Evolutionary conservation across 179 eudicot species (phyloP).

Genomic region (Actinidia arguta): DNA sequence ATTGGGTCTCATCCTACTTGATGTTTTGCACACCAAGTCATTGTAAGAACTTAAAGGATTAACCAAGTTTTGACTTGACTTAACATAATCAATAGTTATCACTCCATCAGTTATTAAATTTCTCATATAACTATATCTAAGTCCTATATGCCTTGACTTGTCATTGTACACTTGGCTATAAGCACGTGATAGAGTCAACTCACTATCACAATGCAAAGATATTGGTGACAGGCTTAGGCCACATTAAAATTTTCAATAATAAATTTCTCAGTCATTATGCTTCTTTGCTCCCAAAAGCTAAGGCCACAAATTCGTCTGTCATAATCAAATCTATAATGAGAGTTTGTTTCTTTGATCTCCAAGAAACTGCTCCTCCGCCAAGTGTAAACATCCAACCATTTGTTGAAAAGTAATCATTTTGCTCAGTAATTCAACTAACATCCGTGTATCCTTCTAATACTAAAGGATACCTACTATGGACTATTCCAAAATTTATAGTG

Average conservation of each 20-base stretch:
- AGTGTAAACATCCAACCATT: background rate
- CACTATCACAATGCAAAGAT: background rate
- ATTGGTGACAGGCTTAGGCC: background rate
- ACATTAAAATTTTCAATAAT: background rate
- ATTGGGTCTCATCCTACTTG: no score
- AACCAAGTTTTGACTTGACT: background rate
- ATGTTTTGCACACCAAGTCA: no score
- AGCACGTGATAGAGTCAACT: background rate
- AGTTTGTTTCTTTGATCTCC: background rate
- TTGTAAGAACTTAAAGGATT: background rate
- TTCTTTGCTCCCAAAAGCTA: background rate
- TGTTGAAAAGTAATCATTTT: background rate
- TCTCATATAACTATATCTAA: background rate
- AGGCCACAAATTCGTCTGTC: background rate
- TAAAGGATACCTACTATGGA: background rate
- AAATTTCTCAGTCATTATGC: constrained; percentile 1
- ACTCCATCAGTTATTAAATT: background rate
- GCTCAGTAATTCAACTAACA: background rate
- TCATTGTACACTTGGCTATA: background rate
- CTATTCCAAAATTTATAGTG: background rate
- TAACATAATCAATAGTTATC: background rate
- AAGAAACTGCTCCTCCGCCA: background rate
- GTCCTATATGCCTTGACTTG: background rate
- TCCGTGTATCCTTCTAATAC: background rate
- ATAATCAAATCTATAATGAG: no score